These are phyloP conservation scores for Bipolaris oryzae DNA, from an alignment of 2,329 filamentous ascomycete genomes.

Conservation along the genomic window DNA sequence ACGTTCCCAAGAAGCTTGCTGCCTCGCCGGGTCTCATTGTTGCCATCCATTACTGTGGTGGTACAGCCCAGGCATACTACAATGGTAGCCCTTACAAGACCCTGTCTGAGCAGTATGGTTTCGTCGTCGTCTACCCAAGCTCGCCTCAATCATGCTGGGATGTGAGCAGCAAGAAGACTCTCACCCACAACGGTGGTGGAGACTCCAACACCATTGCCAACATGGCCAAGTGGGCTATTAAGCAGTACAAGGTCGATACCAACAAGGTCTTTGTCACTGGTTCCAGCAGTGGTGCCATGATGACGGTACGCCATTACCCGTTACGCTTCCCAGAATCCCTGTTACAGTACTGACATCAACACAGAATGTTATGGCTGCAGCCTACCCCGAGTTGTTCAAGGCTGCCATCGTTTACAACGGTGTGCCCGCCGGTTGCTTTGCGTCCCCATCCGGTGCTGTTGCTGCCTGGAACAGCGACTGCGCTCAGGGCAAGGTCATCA, in stretches of 20 bases:
- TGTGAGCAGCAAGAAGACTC: conserved; percentile 59
- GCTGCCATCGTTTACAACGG: conserved; percentile 60
- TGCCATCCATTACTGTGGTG: conserved; percentile 63
- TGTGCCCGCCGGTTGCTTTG: conserved; percentile 62
- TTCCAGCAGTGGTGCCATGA: conserved; percentile 61
- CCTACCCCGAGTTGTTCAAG: conserved; percentile 62
- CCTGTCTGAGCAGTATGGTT: conserved; percentile 62
- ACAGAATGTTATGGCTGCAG: conserved; percentile 56
- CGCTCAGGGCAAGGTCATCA: conserved; percentile 55
- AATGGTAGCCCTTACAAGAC: conserved; percentile 59
- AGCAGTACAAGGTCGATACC: conserved; percentile 59
- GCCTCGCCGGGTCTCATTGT: conserved; percentile 59
- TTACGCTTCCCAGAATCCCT: too few relatives aligned
- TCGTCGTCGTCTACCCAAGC: conserved; percentile 65
- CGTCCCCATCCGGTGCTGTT: conserved; percentile 50
- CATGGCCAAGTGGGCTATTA: conserved; percentile 63
- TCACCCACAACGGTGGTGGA: conserved; percentile 63
- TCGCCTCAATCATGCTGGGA: conserved; percentile 65
- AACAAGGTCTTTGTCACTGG: conserved; percentile 63
- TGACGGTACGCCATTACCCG: conserved; percentile 51
- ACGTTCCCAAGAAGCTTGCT: conserved; percentile 54
- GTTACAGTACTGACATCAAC: conserved; percentile 6
- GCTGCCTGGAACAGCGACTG: conserved; percentile 61
- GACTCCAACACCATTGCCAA: conserved; percentile 63
- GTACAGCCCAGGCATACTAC: conserved; percentile 58